A percentile compares a stretch with the other conserved stretches of the same genome.
Evolutionary conservation across 2,329 filamentous ascomycete genomes (phyloP).

Genomic region (Aureobasidium sp.): DNA sequence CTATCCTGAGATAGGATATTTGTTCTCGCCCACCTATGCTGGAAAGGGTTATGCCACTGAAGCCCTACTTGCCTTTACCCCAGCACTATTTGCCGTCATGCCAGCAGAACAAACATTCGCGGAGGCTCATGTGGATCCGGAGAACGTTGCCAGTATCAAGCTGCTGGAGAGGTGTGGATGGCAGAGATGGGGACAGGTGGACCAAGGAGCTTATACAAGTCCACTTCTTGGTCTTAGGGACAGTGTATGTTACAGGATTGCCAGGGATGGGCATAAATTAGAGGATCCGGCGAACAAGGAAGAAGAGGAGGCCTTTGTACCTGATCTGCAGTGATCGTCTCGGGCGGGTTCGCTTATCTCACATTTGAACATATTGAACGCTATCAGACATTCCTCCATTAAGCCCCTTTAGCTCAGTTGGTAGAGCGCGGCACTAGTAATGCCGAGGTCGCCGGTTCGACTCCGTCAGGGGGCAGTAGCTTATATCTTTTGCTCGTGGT

Average conservation of each 20-base stretch:
- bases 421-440: slow-evolving; percentile 16
- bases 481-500: neutral
- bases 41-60: slow-evolving; percentile 21
- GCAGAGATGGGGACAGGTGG: neutral
- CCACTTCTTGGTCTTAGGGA: neutral
- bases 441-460: slow-evolving; percentile 15
- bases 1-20: slow-evolving; percentile 20
- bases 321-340: neutral
- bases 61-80: slow-evolving; percentile 18
- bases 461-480: slow-evolving; percentile 7
- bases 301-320: neutral
- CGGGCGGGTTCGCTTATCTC: neutral
- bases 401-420: slow-evolving; percentile 16
- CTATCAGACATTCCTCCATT: accelerated
- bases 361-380: no score
- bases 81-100: neutral
- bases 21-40: slow-evolving; percentile 17
- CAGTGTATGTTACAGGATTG: slow-evolving; percentile 1
- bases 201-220: neutral
- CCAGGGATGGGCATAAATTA: neutral
- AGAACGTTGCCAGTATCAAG: slow-evolving; percentile 10
- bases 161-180: slow-evolving; percentile 15
- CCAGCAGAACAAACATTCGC: slow-evolving; percentile 1
- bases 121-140: slow-evolving; percentile 4
- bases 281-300: neutral